Evolutionary conservation across 139 green algal genomes (phyloP), one percentile per base, ranked within the genome.

Genomic region (Yamagishiella unicocca): DNA sequence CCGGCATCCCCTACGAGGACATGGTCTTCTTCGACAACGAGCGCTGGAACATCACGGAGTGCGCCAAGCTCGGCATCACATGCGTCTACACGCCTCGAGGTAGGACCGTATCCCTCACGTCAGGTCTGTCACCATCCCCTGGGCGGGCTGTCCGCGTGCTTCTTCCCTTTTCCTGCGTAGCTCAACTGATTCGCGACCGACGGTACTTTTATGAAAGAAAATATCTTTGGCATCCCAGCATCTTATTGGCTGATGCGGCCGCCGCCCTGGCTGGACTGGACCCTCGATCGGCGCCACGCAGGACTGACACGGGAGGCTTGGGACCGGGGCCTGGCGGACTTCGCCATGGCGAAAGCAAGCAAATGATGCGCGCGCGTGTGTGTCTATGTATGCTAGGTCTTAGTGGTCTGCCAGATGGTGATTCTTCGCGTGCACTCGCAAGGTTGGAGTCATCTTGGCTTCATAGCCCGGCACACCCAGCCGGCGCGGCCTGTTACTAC

Each of bases 1-100:
- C 50, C 2, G 87, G 79, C 61, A 90, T 96, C 4, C 42, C 64
- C 2, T 96, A 94, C 37, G 53, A 89, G 37, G 89, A 96, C 43
- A 95, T 96, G 93, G 14, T 92, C 3, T 94, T 94, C 79, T 94
- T 89, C 64, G 91, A 94, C 74, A 94, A 94, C 68, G 91, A 94
- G 87, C 33, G 55, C 5, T 84, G 84, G 61, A 94, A 94, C 79
- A 89, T 82, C 74, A 88, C 72, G 0, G 91, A 94, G 58, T 90
- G 90, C 67, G 42, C 68, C n/a, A 29, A 42, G 25, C 84, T 94
- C 50, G 91, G 91, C 33, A 90, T 94, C 55, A 91, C 67, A 2
- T 92, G 87, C 79, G 76, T 94, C 25, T 90, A 92, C 82, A 92
- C 89, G 33, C 89, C 89, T 0, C 8, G 78, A 43, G 89, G 89